Percentiles rank a stretch among this genome's conserved stretches.
Evolutionary conservation across 352 stramenopile genomes (phyloP).

Genomic region (Phytophthora agathidicida): DNA sequence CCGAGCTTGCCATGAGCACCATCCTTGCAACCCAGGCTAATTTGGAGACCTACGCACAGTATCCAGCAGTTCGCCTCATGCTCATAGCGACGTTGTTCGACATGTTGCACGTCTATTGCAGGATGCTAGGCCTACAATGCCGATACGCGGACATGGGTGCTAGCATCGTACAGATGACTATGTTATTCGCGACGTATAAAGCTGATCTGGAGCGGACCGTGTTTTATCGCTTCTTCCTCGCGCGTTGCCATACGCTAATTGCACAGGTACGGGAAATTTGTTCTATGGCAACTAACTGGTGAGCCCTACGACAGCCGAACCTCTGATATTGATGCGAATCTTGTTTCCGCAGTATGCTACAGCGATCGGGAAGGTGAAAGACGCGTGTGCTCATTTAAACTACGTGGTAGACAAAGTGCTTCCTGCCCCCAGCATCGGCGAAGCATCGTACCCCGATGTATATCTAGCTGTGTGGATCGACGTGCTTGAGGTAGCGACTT

Average conservation of each 20-base stretch:
- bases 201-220: constrained; percentile 46
- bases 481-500: constrained; percentile 53
- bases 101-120: constrained; percentile 69
- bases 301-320: not conserved
- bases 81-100: constrained; percentile 70
- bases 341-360: constrained; percentile 52
- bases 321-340: not conserved
- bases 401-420: constrained; percentile 57
- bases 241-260: constrained; percentile 61
- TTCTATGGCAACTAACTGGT: not conserved
- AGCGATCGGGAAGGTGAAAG: constrained; percentile 56
- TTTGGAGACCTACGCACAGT: constrained; percentile 41
- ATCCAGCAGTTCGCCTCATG: constrained; percentile 48
- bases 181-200: constrained; percentile 63
- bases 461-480: constrained; percentile 67
- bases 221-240: constrained; percentile 59
- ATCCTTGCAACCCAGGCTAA: constrained; percentile 63
- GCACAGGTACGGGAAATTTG: constrained; percentile 78
- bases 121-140: constrained; percentile 60
- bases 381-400: constrained; percentile 62
- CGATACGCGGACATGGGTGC: constrained; percentile 71
- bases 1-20: constrained; percentile 52
- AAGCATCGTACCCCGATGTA: constrained; percentile 49
- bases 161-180: constrained; percentile 60
- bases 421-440: constrained; percentile 29